Conservation (phyloP, 1,284 basidiomycete genomes). For the Cryptococcus sp. region DNA sequence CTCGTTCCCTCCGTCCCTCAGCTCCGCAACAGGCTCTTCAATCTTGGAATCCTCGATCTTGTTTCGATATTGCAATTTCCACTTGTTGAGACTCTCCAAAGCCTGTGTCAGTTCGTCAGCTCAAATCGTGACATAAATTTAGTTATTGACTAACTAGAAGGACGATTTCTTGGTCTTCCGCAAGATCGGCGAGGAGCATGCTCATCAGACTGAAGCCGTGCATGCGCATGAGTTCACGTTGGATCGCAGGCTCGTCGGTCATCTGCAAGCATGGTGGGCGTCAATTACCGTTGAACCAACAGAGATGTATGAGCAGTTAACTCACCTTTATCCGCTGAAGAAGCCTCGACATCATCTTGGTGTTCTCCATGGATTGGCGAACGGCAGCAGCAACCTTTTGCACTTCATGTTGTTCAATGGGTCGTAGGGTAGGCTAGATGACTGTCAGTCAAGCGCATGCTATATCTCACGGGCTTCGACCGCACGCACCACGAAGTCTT, state of each 20-base stretch:
- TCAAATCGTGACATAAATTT: no score
- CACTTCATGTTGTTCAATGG: constrained; percentile 75
- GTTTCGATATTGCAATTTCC: constrained; percentile 86
- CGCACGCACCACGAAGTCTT: constrained; percentile 76
- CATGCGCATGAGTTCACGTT: constrained; percentile 85
- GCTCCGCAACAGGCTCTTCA: constrained; percentile 63
- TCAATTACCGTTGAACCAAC: no score
- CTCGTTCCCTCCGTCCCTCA: constrained; percentile 32
- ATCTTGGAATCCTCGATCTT: constrained; percentile 91
- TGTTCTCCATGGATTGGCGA: constrained; percentile 78
- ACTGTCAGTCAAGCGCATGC: not conserved
- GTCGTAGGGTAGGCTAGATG: constrained; percentile 62
- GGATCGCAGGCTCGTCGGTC: constrained; percentile 75
- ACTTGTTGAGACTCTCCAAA: constrained; percentile 69
- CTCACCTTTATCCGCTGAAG: constrained; percentile 80
- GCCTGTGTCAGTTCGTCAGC: constrained; percentile 57
- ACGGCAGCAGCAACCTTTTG: constrained; percentile 90
- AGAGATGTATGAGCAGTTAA: not conserved
- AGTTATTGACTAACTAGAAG: constrained; percentile 61
- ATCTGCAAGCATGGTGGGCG: constrained; percentile 59
- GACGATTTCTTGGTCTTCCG: constrained; percentile 71
- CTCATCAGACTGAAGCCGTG: constrained; percentile 93
- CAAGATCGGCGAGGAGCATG: constrained; percentile 75
- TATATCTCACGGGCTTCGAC: not conserved
- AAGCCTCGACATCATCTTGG: constrained; percentile 78